Conservation (phyloP, 2,329 filamentous ascomycete species). For the Aschersonia sp. region DNA sequence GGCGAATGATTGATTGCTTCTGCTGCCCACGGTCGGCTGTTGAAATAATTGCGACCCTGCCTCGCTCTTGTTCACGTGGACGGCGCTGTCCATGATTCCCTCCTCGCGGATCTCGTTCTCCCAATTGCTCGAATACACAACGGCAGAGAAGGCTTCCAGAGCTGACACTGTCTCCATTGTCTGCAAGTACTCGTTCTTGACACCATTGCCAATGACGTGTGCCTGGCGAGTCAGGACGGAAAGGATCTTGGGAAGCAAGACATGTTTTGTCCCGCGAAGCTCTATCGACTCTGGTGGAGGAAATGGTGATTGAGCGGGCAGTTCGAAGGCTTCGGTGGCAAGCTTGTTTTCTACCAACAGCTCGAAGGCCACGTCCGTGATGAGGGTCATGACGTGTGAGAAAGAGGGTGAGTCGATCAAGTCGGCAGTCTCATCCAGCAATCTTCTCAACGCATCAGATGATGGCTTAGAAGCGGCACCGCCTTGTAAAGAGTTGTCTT, state of each 20-base stretch:
- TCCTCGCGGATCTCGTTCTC: constrained; percentile 47
- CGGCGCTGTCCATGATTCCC: constrained; percentile 22
- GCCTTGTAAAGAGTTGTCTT: constrained; percentile 25
- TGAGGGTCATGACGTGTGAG: constrained; percentile 66
- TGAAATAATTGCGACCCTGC: constrained; percentile 6
- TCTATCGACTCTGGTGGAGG: constrained; percentile 36
- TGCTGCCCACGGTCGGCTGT: constrained; percentile 13
- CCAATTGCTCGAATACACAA: constrained; percentile 81
- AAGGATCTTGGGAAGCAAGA: constrained; percentile 71
- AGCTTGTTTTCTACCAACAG: constrained; percentile 73
- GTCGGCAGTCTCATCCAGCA: constrained; percentile 92
- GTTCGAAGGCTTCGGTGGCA: constrained; percentile 63
- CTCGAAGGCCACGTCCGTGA: constrained; percentile 80
- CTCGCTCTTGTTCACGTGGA: constrained; percentile 15
- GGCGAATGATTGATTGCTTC: constrained; percentile 19
- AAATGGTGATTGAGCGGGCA: constrained; percentile 16
- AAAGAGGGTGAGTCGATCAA: constrained; percentile 90
- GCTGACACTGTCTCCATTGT: constrained; percentile 66
- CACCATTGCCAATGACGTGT: constrained; percentile 71
- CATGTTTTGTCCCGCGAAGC: constrained; percentile 41
- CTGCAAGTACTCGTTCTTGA: constrained; percentile 55
- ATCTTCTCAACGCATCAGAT: constrained; percentile 53
- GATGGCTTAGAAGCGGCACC: constrained; percentile 25
- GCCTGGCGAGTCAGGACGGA: constrained; percentile 86
- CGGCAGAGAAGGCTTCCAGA: constrained; percentile 70